phyloP scores from a whole-genome alignment of 2,329 filamentous ascomycete genomes.

The Aspergillus fumigatiaffinis region DNA sequence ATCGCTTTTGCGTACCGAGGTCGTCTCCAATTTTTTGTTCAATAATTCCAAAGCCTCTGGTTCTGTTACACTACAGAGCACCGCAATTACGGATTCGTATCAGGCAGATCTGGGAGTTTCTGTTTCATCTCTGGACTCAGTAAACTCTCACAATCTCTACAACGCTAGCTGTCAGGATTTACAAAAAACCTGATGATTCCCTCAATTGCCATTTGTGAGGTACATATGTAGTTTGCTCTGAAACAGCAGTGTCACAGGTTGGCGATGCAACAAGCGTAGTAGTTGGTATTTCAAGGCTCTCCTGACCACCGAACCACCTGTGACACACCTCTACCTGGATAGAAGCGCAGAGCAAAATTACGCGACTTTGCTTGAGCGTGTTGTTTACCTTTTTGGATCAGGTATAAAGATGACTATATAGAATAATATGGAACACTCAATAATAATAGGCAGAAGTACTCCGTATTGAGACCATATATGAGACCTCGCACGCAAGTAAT shows the following conservation, averaged over 20 bases:
- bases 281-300: neutral
- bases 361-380: no score
- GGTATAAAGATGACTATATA: neutral
- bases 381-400: neutral
- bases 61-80: neutral
- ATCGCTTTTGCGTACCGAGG: slow-evolving; percentile 10
- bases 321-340: neutral
- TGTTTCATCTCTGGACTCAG: neutral
- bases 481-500: neutral
- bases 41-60: slow-evolving; percentile 1
- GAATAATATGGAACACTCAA: neutral
- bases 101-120: neutral
- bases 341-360: neutral
- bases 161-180: neutral
- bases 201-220: neutral
- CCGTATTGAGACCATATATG: neutral
- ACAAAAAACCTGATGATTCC: neutral
- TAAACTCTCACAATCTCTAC: neutral
- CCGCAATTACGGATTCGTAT: no score
- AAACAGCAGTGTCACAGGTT: neutral
- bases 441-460: neutral
- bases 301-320: neutral
- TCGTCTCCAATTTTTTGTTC: neutral
- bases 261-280: neutral
- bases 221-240: neutral